Evolutionary conservation across 148 eudicot genomes (phyloP).

Genomic region (Silene uniflora): DNA sequence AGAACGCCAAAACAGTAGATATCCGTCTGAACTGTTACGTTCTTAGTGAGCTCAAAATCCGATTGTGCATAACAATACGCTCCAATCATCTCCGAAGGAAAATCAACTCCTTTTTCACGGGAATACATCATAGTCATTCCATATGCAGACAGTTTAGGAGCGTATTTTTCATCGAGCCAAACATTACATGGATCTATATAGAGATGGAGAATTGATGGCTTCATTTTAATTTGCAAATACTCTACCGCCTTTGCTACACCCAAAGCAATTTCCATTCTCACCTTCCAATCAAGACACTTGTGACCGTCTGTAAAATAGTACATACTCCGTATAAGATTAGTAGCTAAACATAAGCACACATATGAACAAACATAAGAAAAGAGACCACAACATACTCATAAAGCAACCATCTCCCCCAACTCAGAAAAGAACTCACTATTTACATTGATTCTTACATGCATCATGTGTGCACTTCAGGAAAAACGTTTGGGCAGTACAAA

Average conservation of each 20-base stretch:
- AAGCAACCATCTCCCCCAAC: neutral
- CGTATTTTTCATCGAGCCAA: neutral
- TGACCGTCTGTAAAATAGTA: neutral
- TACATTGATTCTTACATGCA: no score
- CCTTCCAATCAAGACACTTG: no score
- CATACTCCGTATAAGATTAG: neutral
- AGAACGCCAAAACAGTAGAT: neutral
- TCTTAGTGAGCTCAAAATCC: neutral
- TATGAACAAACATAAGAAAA: neutral
- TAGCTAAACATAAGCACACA: neutral
- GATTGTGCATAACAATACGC: neutral
- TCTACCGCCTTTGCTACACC: neutral
- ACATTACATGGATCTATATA: neutral
- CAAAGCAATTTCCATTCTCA: neutral
- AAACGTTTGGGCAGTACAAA: no score
- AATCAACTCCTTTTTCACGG: no score
- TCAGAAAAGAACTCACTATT: no score
- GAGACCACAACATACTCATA: neutral
- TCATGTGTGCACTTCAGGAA: no score
- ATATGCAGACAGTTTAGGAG: neutral
- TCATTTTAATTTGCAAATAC: neutral
- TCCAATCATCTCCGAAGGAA: neutral
- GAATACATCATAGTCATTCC: neutral
- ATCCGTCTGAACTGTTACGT: neutral
- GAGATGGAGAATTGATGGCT: neutral